Conservation (phyloP, 179 eudicot genomes). For the Carnegiea gigantea region DNA sequence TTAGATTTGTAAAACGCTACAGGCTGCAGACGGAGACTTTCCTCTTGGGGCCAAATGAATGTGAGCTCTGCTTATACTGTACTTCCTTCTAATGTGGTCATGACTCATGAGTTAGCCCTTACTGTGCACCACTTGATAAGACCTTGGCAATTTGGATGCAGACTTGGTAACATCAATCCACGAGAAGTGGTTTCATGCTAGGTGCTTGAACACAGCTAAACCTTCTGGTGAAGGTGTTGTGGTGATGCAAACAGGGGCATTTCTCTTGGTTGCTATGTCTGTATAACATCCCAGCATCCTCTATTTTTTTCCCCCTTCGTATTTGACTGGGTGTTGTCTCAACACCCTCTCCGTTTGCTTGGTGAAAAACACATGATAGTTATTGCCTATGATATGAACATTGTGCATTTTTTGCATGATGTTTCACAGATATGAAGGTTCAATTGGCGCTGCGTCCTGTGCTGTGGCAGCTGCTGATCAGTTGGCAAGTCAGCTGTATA, state of each 20-base stretch:
- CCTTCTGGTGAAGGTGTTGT: conserved; percentile 90
- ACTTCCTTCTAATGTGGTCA: neutral
- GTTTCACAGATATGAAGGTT: conserved; percentile 74
- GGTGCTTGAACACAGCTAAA: conserved; percentile 74
- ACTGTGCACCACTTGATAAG: neutral
- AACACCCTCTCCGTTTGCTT: neutral
- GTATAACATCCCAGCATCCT: conserved; percentile 14
- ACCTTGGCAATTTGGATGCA: conserved; percentile 28
- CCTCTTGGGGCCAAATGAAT: conserved; percentile 68
- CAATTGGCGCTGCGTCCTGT: conserved; percentile 80
- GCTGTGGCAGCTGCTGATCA: conserved; percentile 82
- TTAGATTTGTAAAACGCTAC: conserved; percentile 66
- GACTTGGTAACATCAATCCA: conserved; percentile 87
- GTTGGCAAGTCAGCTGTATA: conserved; percentile 47
- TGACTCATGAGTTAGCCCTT: neutral
- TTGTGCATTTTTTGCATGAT: neutral
- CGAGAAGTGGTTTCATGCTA: conserved; percentile 83
- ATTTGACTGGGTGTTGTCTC: neutral
- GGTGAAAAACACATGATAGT: neutral
- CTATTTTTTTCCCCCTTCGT: neutral
- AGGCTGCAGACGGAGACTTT: conserved; percentile 72
- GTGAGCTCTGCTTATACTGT: conserved; percentile 47
- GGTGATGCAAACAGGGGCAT: conserved; percentile 65
- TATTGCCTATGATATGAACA: neutral
- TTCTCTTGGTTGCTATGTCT: conserved; percentile 76